Percentiles rank a stretch among this genome's conserved stretches.
These are phyloP conservation scores for Cercospora sp. DNA, from an alignment of 2,329 filamentous ascomycete genomes.

Conservation along the genomic window DNA sequence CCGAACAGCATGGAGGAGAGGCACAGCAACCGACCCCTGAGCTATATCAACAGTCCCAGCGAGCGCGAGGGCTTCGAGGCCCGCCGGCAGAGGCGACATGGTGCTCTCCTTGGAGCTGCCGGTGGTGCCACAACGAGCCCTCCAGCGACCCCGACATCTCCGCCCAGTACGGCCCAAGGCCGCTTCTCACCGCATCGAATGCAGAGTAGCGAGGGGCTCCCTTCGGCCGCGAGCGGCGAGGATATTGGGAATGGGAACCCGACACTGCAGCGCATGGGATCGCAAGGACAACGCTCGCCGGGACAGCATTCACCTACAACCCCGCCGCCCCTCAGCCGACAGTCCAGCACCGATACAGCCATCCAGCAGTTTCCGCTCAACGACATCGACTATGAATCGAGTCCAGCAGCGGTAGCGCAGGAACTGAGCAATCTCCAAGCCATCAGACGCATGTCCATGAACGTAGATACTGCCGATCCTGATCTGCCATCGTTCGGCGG, in stretches of 20 bases:
- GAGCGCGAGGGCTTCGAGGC: constrained; percentile 51
- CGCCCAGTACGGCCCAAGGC: neutral
- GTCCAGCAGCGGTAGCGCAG: constrained; percentile 84
- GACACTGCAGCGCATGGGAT: constrained; percentile 40
- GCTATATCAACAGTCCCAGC: constrained; percentile 66
- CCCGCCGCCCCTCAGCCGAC: constrained; percentile 43
- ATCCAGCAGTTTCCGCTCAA: constrained; percentile 65
- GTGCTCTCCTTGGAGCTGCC: constrained; percentile 26
- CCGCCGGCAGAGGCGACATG: constrained; percentile 31
- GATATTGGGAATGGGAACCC: constrained; percentile 18
- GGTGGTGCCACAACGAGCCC: neutral
- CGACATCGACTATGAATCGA: constrained; percentile 84
- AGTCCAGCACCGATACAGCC: constrained; percentile 40
- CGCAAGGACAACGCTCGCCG: constrained; percentile 37
- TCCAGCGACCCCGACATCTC: constrained; percentile 1
- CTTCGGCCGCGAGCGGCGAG: constrained; percentile 24
- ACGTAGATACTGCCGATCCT: constrained; percentile 69
- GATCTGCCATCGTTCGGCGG: constrained; percentile 73
- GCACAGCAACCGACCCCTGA: constrained; percentile 66
- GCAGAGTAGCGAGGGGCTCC: constrained; percentile 36
- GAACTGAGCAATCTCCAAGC: constrained; percentile 91
- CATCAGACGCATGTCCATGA: constrained; percentile 90
- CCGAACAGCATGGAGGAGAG: constrained; percentile 53
- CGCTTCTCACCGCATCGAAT: constrained; percentile 17
- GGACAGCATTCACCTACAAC: constrained; percentile 34